A percentile compares a stretch with the other conserved stretches of the same genome.
Evolutionary conservation across 2,329 filamentous ascomycete species (phyloP).

Genomic region (Diaporthe sp.): DNA sequence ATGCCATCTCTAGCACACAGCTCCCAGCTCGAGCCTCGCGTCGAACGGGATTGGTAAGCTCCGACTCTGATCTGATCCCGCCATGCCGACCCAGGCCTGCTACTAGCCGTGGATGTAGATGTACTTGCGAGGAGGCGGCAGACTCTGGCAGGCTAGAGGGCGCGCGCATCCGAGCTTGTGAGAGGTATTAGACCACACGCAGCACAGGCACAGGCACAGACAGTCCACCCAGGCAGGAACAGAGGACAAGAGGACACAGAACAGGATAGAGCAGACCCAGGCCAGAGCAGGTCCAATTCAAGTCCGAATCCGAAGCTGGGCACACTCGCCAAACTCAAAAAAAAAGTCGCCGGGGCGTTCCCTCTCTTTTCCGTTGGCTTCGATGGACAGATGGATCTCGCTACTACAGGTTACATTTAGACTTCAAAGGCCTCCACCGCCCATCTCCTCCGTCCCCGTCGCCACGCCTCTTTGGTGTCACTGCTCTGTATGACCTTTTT

Average conservation of each 20-base stretch:
- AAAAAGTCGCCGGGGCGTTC: background rate
- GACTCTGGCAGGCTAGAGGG: background rate
- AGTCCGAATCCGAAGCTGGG: conserved; percentile 23
- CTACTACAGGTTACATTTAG: conserved; percentile 25
- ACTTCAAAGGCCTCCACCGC: conserved; percentile 26
- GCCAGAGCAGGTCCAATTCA: conserved; percentile 3
- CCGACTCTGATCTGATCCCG: background rate
- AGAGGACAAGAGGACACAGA: background rate
- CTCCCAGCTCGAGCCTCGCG: conserved; percentile 9
- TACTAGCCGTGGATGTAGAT: background rate
- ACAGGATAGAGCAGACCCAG: background rate
- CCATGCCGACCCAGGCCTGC: conserved; percentile 6
- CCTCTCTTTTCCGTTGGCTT: conserved; percentile 5
- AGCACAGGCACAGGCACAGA: background rate
- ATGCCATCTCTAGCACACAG: background rate
- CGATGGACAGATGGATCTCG: conserved; percentile 24
- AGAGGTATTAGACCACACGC: background rate
- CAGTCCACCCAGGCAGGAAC: background rate
- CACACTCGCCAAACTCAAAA: conserved; percentile 19
- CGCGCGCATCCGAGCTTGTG: conserved; percentile 12
- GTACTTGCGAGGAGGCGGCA: conserved; percentile 16
- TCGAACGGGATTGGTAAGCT: conserved; percentile 20
- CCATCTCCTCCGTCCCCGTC: conserved; percentile 1
- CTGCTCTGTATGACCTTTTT: background rate
- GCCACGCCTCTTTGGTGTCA: background rate